Evolutionary conservation across 331 rosid genomes (phyloP).

Genomic region (Telfairia occidentalis): DNA sequence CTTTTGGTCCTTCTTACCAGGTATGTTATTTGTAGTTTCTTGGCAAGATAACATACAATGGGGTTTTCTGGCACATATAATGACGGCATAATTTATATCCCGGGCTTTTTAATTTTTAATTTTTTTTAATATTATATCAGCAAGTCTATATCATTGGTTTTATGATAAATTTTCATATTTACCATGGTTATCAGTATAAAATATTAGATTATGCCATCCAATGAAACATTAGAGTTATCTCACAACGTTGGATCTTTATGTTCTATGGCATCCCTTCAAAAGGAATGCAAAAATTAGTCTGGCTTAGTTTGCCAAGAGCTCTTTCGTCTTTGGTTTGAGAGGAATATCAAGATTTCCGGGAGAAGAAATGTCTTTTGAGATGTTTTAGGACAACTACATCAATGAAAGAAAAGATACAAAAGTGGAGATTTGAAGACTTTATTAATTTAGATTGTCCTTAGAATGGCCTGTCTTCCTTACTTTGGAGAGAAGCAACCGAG

Average conservation of each 20-base stretch:
- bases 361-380: neutral
- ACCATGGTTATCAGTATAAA: neutral
- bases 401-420: neutral
- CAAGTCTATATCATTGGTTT: neutral
- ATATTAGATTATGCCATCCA: neutral
- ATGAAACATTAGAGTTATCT: neutral
- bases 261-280: neutral
- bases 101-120: no score
- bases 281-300: neutral
- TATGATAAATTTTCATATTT: neutral
- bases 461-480: neutral
- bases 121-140: neutral
- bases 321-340: neutral
- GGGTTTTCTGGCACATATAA: neutral
- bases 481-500: neutral
- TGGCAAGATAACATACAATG: neutral
- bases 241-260: neutral
- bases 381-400: neutral
- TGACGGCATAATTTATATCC: neutral
- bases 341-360: neutral
- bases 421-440: neutral
- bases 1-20: constrained; percentile 91
- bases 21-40: constrained; percentile 12
- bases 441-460: neutral
- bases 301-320: neutral